phyloP scores from a whole-genome alignment of 2,329 filamentous ascomycete species.

The Mycosphaerella sp. region DNA sequence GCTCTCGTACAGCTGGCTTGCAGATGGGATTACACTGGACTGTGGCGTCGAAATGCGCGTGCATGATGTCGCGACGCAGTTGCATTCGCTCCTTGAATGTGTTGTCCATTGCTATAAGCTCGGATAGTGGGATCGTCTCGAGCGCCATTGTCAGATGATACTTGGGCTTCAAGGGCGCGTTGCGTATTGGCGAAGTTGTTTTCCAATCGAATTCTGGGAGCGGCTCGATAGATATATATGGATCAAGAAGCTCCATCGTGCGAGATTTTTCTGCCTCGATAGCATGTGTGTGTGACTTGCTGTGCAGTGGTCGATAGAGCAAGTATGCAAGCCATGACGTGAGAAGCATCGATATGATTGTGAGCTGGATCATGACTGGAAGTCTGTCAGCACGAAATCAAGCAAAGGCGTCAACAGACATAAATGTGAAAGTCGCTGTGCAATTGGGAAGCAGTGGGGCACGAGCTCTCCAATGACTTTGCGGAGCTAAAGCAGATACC shows the following conservation, averaged over 20 bases:
- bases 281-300: background rate
- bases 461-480: conserved; percentile 6
- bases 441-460: background rate
- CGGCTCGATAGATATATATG: conserved; percentile 42
- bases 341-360: background rate
- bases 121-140: conserved; percentile 47
- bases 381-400: background rate
- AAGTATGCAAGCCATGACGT: background rate
- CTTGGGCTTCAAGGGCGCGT: conserved; percentile 55
- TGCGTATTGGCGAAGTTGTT: conserved; percentile 46
- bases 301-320: background rate
- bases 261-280: background rate
- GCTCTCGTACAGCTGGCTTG: conserved; percentile 48
- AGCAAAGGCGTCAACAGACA: background rate
- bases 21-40: conserved; percentile 36
- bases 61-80: conserved; percentile 46
- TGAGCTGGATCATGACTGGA: background rate
- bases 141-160: conserved; percentile 60
- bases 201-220: conserved; percentile 48
- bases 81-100: conserved; percentile 50
- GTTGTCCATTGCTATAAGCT: conserved; percentile 54
- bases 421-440: no score
- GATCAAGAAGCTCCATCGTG: conserved; percentile 21
- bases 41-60: conserved; percentile 39
- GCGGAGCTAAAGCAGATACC: background rate